Evolutionary conservation across 257 asterid species (phyloP), one percentile per base, ranked within the genome.

Genomic region (Solanum verrucosum): DNA sequence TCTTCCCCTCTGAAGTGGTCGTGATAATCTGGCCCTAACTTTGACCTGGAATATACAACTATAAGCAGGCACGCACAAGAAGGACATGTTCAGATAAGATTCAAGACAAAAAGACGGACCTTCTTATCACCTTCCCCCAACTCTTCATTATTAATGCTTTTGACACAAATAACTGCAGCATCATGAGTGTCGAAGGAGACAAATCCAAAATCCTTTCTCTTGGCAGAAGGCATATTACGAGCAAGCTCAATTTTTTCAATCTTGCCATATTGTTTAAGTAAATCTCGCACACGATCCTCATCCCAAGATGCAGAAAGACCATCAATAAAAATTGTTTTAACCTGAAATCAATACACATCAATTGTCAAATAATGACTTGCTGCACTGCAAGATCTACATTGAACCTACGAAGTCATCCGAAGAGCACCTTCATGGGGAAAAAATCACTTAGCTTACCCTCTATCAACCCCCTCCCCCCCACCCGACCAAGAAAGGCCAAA

Each of bases 191-290:
- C 96, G 88, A 97, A 97, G 8, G 98, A 93, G 35, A 97, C 99
- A 83, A 97, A 97, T 86, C 99, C 99, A 87, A 97, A 97, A 91
- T 97, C 99, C 91, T 93, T 97, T 91, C 99, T 93, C 95, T 95
- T 94, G 70, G 99, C 99, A 12, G 99, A 94, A 84, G 99, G 98
- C 99, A 97, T 97, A 89, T 97, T 95, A 46, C 98, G 95, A 52
- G 99, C 99, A 88, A 97, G 98, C 93, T 96, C 98, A 91, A 96
- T 92, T 70, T 95, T 96, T 92, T 95, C 98, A 87, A 97, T 90
- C 84, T 91, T 90, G 29, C 99, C 98, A 91, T 93, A 97, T 56
- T 88, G 59, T 88, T 91, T 94, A 23, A 97, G 95, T 86, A 95
- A 95, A 63, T 91, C 93, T 88, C 92, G 92, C 5, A 97, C 95